A percentile compares a stretch with the other conserved stretches of the same genome.
Conservation (phyloP, 495 filamentous ascomycete species). For the Hypoxylon lienhwacheense region DNA sequence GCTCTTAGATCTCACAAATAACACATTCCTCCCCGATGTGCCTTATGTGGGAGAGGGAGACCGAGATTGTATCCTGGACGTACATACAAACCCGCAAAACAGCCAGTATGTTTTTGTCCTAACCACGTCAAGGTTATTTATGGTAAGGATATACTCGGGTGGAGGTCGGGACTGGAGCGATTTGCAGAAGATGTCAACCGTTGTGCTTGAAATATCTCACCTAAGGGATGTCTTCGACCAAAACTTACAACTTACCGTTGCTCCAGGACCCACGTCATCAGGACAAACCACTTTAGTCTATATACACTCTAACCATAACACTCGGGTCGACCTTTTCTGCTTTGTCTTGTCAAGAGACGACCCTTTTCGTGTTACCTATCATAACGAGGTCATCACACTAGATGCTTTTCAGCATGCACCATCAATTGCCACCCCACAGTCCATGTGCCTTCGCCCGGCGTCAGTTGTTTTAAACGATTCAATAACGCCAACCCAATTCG, state of each 20-base stretch:
- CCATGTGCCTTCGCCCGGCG: constrained; percentile 28
- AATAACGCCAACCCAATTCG: constrained; percentile 4
- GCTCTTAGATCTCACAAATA: constrained; percentile 33
- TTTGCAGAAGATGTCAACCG: constrained; percentile 25
- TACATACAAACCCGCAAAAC: constrained; percentile 27
- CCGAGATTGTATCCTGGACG: constrained; percentile 32
- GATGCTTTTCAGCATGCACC: constrained; percentile 8
- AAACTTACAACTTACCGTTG: constrained; percentile 25
- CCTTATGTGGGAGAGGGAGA: constrained; percentile 17
- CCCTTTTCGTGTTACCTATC: constrained; percentile 28
- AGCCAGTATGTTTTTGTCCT: constrained; percentile 35
- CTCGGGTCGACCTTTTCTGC: constrained; percentile 39
- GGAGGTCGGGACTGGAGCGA: constrained; percentile 25
- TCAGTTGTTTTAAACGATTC: constrained; percentile 19
- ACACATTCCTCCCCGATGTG: constrained; percentile 26
- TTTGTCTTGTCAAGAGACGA: constrained; percentile 34
- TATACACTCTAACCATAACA: constrained; percentile 26
- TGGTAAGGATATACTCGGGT: constrained; percentile 25
- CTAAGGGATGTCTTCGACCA: constrained; percentile 30
- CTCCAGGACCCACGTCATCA: constrained; percentile 17
- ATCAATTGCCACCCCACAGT: constrained; percentile 3
- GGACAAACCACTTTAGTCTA: constrained; percentile 27
- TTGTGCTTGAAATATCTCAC: constrained; percentile 33
- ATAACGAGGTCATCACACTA: constrained; percentile 15
- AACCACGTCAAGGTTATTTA: constrained; percentile 34